phyloP scores from a whole-genome alignment of 768 basidiomycete genomes.

The Leccinum uliginosum region DNA sequence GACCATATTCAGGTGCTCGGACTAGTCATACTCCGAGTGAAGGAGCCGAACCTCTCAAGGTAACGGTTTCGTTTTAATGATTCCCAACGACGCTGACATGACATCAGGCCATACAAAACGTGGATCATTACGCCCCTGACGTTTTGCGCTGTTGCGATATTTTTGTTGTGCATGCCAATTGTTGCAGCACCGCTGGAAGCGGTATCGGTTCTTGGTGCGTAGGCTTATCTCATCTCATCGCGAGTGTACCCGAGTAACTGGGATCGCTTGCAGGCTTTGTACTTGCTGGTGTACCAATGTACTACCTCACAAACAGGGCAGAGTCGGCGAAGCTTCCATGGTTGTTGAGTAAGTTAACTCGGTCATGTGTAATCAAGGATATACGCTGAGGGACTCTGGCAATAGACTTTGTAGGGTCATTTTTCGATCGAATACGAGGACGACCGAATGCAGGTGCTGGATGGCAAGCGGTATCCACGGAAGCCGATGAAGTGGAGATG shows the following conservation, averaged over 20 bases:
- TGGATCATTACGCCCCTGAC: slow-evolving; percentile 87
- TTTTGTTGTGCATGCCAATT: slow-evolving; percentile 86
- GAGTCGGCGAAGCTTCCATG: slow-evolving; percentile 35
- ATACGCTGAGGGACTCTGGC: neutral
- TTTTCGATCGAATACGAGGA: slow-evolving; percentile 46
- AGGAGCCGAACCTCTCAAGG: slow-evolving; percentile 88
- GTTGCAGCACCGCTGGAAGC: slow-evolving; percentile 91
- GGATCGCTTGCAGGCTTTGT: slow-evolving; percentile 57
- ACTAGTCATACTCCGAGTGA: slow-evolving; percentile 79
- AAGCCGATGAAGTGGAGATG: slow-evolving; percentile 63
- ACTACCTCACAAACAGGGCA: slow-evolving; percentile 66
- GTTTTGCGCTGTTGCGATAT: slow-evolving; percentile 68
- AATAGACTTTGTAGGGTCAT: slow-evolving; percentile 40
- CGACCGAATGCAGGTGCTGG: slow-evolving; percentile 54
- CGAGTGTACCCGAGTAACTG: neutral
- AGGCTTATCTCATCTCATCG: neutral
- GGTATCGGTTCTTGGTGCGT: slow-evolving; percentile 76
- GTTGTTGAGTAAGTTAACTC: slow-evolving; percentile 33
- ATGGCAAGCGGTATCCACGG: slow-evolving; percentile 76
- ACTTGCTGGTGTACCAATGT: slow-evolving; percentile 73
- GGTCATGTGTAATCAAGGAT: neutral
- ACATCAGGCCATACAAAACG: slow-evolving; percentile 80
- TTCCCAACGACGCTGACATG: neutral
- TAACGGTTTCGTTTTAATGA: slow-evolving; percentile 18
- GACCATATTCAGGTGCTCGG: slow-evolving; percentile 64